phyloP scores from a whole-genome alignment of 257 asterid genomes.

The Jaltomata sinuosa region DNA sequence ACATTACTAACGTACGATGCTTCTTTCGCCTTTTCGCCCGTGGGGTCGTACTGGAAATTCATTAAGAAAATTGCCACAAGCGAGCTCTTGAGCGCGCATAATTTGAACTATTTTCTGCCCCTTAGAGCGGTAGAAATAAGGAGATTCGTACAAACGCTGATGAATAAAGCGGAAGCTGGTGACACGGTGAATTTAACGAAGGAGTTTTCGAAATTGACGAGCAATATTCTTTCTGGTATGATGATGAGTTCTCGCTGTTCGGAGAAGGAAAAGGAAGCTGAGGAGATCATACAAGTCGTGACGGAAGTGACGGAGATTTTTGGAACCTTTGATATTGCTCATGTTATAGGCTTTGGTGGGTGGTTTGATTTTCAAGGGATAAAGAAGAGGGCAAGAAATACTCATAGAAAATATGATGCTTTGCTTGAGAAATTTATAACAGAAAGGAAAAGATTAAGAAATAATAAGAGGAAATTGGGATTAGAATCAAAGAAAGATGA shows the following conservation, averaged over 20 bases:
- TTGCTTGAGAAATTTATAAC: slow-evolving; percentile 45
- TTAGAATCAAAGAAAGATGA: background rate
- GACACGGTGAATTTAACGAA: slow-evolving; percentile 28
- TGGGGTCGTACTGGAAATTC: slow-evolving; percentile 53
- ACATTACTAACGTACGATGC: slow-evolving; percentile 43
- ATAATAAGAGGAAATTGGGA: background rate
- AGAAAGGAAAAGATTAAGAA: slow-evolving; percentile 24
- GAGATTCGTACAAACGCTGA: slow-evolving; percentile 9
- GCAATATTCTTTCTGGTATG: slow-evolving; percentile 44
- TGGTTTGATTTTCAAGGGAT: slow-evolving; percentile 53
- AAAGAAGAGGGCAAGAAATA: slow-evolving; percentile 34
- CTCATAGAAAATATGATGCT: slow-evolving; percentile 38
- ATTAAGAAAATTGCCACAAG: slow-evolving; percentile 38
- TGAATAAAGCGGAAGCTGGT: slow-evolving; percentile 15
- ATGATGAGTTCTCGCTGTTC: slow-evolving; percentile 44
- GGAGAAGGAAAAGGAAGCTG: slow-evolving; percentile 32
- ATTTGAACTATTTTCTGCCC: slow-evolving; percentile 35
- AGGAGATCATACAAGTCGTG: slow-evolving; percentile 33
- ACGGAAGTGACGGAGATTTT: slow-evolving; percentile 51
- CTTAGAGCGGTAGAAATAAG: slow-evolving; percentile 24
- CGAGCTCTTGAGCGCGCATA: slow-evolving; percentile 38
- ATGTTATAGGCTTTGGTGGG: slow-evolving; percentile 35
- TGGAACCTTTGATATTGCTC: slow-evolving; percentile 47
- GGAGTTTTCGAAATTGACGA: slow-evolving; percentile 35
- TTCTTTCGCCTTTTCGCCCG: slow-evolving; percentile 60